These are phyloP conservation scores for Favolaschia claudopus DNA, from an alignment of 768 basidiomycete genomes.

Conservation along the genomic window DNA sequence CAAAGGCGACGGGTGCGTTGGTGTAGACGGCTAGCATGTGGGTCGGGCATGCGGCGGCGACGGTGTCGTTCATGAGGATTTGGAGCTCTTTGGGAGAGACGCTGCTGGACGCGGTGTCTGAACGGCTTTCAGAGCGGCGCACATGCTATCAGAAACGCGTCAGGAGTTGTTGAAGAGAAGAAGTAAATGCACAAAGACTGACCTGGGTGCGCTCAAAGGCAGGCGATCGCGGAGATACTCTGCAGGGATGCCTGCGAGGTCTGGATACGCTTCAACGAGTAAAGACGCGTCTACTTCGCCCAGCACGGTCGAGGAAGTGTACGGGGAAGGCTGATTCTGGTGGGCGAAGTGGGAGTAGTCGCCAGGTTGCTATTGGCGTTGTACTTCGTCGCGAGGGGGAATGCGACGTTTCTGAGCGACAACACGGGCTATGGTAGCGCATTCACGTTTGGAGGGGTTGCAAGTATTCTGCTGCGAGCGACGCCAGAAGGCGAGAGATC, in stretches of 20 bases:
- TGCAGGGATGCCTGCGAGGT: conserved; percentile 24
- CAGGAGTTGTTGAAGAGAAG: not conserved
- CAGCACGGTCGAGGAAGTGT: conserved; percentile 29
- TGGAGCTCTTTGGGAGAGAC: conserved; percentile 32
- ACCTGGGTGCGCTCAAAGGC: conserved; percentile 18
- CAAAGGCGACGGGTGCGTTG: conserved; percentile 29
- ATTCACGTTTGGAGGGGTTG: not conserved
- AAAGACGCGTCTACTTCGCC: conserved; percentile 21
- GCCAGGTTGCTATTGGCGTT: conserved; percentile 5
- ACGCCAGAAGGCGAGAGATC: not conserved
- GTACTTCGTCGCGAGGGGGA: conserved; percentile 19
- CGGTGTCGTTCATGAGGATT: conserved; percentile 31
- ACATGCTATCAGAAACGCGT: conserved; percentile 22
- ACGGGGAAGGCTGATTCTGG: conserved; percentile 25
- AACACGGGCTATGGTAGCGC: not conserved
- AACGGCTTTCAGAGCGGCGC: conserved; percentile 17
- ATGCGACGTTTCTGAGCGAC: conserved; percentile 13
- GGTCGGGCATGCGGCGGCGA: conserved; percentile 34
- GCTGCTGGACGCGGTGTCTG: not conserved
- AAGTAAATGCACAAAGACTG: conserved; percentile 5
- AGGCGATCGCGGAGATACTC: conserved; percentile 30
- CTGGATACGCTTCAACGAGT: conserved; percentile 20
- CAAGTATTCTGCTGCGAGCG: too few species aligned
- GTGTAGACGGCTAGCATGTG: conserved; percentile 46
- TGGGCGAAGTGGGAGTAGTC: not conserved